A percentile compares a stretch with the other conserved stretches of the same genome.
phyloP scores from a whole-genome alignment of 2,329 filamentous ascomycete species.

The Penicillium polonicum region DNA sequence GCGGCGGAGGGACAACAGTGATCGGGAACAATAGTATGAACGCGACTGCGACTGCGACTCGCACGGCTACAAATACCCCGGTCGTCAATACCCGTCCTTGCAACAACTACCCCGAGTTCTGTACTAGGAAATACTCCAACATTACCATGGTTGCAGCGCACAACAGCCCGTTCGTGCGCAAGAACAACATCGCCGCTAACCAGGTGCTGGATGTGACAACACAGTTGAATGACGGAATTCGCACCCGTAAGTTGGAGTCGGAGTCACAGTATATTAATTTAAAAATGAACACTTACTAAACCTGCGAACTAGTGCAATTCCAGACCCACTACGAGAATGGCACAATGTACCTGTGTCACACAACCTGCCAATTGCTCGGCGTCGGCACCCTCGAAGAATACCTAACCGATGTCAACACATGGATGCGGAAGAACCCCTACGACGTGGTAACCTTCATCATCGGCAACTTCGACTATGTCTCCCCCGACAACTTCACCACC shows the following conservation, averaged over 20 bases:
- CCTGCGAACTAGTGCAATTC: conserved; percentile 53
- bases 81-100: conserved; percentile 72
- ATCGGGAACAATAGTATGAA: conserved; percentile 48
- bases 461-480: conserved; percentile 77
- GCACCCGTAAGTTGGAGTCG: conserved; percentile 49
- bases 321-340: conserved; percentile 57
- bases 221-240: conserved; percentile 73
- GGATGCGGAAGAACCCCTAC: conserved; percentile 75
- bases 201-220: conserved; percentile 65
- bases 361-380: conserved; percentile 76
- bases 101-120: conserved; percentile 77
- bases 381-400: conserved; percentile 74
- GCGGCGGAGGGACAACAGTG: conserved; percentile 42
- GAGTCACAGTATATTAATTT: background rate
- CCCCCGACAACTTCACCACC: conserved; percentile 61
- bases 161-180: conserved; percentile 74
- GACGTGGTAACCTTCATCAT: conserved; percentile 86
- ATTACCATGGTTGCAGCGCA: conserved; percentile 76
- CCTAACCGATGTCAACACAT: conserved; percentile 65
- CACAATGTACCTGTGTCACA: conserved; percentile 78
- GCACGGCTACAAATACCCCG: conserved; percentile 43
- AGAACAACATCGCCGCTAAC: conserved; percentile 72
- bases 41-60: conserved; percentile 49
- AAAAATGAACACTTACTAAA: background rate
- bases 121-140: conserved; percentile 73